Evolutionary conservation across 441 rosid species (phyloP), one percentile per base, ranked within the genome.

Genomic region (Raphanus hybrid): DNA sequence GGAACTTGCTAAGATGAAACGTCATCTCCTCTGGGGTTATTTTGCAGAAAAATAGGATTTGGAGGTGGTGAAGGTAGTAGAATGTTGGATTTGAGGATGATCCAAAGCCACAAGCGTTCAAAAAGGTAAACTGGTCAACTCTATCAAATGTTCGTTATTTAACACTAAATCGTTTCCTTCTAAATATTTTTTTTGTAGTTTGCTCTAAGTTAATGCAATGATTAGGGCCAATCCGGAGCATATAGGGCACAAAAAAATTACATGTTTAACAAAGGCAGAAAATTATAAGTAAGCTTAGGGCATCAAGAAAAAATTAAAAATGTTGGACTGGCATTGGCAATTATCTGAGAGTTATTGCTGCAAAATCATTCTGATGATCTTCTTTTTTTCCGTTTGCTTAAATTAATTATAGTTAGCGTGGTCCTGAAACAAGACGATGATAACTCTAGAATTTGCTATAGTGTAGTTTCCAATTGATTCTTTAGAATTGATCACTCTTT

Each of bases 71-170:
- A 8, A 3, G 39, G 39, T 7, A 35, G 81, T 82, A 85, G 83
- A 82, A 82, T 84, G 86, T 67, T 80, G 55, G 77, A 76, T 80
- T 61, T 71, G 81, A 87, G 87, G 72, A 70, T 82, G 83, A 72
- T 78, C 67, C 65, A 83, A 15, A 69, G 58, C 65, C 93, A 93
- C 87, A 86, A 87, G 82, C 93, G 97, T 77, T 91, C 95, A 61
- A 91, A 87, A 79, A 93, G 98, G 97, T 92, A 81, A 74, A 58
- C 69, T 66, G 64, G 7, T 70, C 74, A 0, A 70, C 66, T 76
- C 23, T 50, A 29, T 55, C 16, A n/a, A 23, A 11, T 45, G 77
- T 73, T 73, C n/a, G 48, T 60, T 73, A 48, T 55, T 23, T 23
- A 23, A 23, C 34, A 29, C 34, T 29, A 29, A 4, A 29, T 32